These are phyloP conservation scores for Ophiostoma quercus DNA, from an alignment of 2,329 filamentous ascomycete species.

Conservation along the genomic window DNA sequence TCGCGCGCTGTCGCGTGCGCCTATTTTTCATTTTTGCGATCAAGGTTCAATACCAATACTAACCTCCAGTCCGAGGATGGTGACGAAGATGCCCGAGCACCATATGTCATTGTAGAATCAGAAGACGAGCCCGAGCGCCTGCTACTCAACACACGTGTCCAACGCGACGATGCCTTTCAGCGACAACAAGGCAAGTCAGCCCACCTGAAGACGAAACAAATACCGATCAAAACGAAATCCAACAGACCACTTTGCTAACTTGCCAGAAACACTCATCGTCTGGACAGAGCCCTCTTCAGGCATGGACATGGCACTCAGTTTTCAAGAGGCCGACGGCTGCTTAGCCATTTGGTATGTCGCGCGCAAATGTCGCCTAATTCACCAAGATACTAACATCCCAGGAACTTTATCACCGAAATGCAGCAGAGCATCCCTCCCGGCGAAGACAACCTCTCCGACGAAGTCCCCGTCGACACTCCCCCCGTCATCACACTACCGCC, in stretches of 20 bases:
- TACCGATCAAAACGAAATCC: no score
- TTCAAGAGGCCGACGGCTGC: slow-evolving; percentile 95
- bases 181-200: slow-evolving; percentile 79
- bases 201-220: not conserved
- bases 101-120: slow-evolving; percentile 83
- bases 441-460: slow-evolving; percentile 88
- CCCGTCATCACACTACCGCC: slow-evolving; percentile 68
- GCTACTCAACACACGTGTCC: slow-evolving; percentile 82
- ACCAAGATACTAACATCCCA: slow-evolving; percentile 35
- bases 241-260: slow-evolving; percentile 25
- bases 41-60: not conserved
- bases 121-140: slow-evolving; percentile 83
- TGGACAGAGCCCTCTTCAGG: slow-evolving; percentile 85
- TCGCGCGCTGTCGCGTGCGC: slow-evolving; percentile 17
- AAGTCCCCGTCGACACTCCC: slow-evolving; percentile 67
- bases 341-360: slow-evolving; percentile 75
- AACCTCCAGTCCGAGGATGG: slow-evolving; percentile 42
- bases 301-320: slow-evolving; percentile 95
- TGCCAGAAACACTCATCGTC: slow-evolving; percentile 86
- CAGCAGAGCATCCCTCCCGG: slow-evolving; percentile 60
- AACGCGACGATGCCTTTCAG: slow-evolving; percentile 92
- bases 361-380: not conserved
- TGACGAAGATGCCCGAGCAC: slow-evolving; percentile 64
- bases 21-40: slow-evolving; percentile 20
- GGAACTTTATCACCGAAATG: slow-evolving; percentile 85